These are phyloP conservation scores for Rhizopogon rudus DNA, from an alignment of 768 basidiomycete genomes.

Conservation along the genomic window DNA sequence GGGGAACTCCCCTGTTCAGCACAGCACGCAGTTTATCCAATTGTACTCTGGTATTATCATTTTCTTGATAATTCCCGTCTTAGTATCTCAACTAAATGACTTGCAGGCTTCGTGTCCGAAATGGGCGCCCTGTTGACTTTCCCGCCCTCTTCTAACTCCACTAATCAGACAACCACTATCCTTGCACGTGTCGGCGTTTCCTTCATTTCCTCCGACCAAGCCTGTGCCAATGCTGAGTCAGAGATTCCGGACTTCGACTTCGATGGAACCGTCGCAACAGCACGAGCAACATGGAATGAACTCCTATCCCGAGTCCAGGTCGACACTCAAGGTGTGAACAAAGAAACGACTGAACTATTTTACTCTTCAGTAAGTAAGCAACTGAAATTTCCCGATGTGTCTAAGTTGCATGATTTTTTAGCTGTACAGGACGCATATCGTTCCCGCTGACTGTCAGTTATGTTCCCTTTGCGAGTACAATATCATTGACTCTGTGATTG, in stretches of 20 bases:
- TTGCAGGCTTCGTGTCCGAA: constrained; percentile 42
- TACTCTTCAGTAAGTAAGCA: constrained; percentile 50
- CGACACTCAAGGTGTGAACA: constrained; percentile 40
- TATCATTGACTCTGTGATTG: neutral
- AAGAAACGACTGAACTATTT: constrained; percentile 48
- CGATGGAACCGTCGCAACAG: constrained; percentile 37
- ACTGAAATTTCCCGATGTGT: neutral
- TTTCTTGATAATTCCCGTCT: neutral
- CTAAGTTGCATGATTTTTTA: constrained; percentile 10
- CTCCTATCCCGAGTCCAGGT: constrained; percentile 51
- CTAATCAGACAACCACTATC: constrained; percentile 34
- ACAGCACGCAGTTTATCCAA: constrained; percentile 41
- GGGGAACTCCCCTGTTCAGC: constrained; percentile 42
- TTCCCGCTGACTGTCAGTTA: constrained; percentile 56
- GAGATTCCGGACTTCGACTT: constrained; percentile 60
- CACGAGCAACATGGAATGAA: constrained; percentile 52
- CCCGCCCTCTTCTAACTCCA: constrained; percentile 32
- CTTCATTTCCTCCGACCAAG: constrained; percentile 55
- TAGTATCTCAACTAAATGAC: neutral
- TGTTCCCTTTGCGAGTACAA: neutral
- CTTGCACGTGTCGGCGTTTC: constrained; percentile 63
- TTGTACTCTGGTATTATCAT: constrained; percentile 40
- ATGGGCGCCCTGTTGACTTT: constrained; percentile 52
- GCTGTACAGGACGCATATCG: constrained; percentile 59
- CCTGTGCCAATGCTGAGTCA: constrained; percentile 54